Conservation (phyloP, 352 stramenopile species). For the Globisporangium iwayamae region DNA sequence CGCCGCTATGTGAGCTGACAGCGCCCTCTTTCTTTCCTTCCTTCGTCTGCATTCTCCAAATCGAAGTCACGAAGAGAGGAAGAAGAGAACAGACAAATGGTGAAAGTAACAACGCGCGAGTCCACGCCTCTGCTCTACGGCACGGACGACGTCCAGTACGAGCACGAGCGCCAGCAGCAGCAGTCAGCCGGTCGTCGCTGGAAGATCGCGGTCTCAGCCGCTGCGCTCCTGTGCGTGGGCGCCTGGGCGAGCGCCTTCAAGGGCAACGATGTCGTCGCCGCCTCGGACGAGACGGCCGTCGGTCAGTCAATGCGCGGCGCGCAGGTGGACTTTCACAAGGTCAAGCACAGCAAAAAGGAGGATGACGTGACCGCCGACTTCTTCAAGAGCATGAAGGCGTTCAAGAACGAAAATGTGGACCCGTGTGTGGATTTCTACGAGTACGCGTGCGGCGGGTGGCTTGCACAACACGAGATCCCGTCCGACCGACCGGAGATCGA, state of each 20-base stretch:
- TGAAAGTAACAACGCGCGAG: slow-evolving; percentile 17
- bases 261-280: not conserved
- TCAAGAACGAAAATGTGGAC: slow-evolving; percentile 50
- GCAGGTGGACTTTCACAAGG: slow-evolving; percentile 7
- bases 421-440: slow-evolving; percentile 77
- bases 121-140: slow-evolving; percentile 34
- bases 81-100: not conserved
- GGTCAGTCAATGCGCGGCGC: slow-evolving; percentile 1
- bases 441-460: slow-evolving; percentile 74
- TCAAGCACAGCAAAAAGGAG: slow-evolving; percentile 2
- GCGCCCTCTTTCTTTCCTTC: not conserved
- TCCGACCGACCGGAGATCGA: slow-evolving; percentile 45
- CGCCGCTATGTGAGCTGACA: not conserved
- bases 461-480: slow-evolving; percentile 48
- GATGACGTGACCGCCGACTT: slow-evolving; percentile 28
- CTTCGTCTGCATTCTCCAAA: slow-evolving; percentile 2
- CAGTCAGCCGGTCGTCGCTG: not conserved
- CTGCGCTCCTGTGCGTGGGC: slow-evolving; percentile 26
- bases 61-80: not conserved
- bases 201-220: slow-evolving; percentile 11
- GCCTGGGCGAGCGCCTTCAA: slow-evolving; percentile 20
- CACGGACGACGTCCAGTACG: slow-evolving; percentile 19
- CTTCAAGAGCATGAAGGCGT: slow-evolving; percentile 33
- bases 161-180: not conserved
- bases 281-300: not conserved